These are phyloP conservation scores for Aureobasidium subglaciale DNA, from an alignment of 2,329 filamentous ascomycete species.

Conservation along the genomic window DNA sequence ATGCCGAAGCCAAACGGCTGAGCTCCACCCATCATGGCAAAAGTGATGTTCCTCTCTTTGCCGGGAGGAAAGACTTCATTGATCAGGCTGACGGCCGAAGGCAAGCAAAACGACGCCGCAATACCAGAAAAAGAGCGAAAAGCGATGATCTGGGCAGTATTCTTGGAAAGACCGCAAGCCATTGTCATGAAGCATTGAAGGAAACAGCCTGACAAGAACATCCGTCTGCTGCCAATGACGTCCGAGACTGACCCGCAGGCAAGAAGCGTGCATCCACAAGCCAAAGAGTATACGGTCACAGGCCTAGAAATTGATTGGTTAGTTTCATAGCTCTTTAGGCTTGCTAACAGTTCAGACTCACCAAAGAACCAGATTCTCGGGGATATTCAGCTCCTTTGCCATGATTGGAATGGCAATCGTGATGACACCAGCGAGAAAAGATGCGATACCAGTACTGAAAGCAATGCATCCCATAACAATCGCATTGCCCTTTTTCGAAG, in stretches of 20 bases:
- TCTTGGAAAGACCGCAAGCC: constrained; percentile 34
- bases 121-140: constrained; percentile 18
- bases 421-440: constrained; percentile 32
- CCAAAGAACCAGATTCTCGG: constrained; percentile 23
- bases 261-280: constrained; percentile 44
- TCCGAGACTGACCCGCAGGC: constrained; percentile 45
- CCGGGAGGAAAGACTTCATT: constrained; percentile 38
- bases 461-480: constrained; percentile 23
- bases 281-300: constrained; percentile 29
- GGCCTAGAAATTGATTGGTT: constrained; percentile 19
- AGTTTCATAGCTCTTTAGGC: neutral
- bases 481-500: constrained; percentile 19
- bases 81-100: constrained; percentile 44
- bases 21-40: constrained; percentile 44
- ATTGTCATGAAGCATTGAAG: constrained; percentile 38
- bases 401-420: constrained; percentile 39
- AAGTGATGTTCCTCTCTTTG: constrained; percentile 45
- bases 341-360: constrained; percentile 20
- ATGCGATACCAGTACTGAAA: constrained; percentile 21
- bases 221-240: constrained; percentile 40
- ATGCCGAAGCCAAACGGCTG: constrained; percentile 47
- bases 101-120: constrained; percentile 27
- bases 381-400: constrained; percentile 29
- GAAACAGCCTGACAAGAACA: constrained; percentile 41
- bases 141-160: constrained; percentile 22